Conservation (phyloP, 139 green algal genomes). For the Volvox reticuliferus region DNA sequence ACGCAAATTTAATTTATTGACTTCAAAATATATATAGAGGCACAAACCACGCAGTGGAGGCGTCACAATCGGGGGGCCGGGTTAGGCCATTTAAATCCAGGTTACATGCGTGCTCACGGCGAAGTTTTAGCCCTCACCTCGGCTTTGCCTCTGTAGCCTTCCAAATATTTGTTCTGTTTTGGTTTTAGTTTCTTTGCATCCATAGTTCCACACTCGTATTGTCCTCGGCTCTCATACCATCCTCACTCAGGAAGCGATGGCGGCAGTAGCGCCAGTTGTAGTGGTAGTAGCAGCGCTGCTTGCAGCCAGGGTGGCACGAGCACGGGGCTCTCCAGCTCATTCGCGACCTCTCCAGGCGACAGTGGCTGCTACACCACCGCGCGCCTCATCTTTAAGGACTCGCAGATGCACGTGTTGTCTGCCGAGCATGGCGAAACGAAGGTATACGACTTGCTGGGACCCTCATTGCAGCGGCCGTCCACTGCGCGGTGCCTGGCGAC, state of each 20-base stretch:
- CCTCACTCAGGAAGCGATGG: neutral
- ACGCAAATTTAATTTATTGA: no score
- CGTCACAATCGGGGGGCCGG: no score
- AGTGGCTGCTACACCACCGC: neutral
- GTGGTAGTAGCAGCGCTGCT: neutral
- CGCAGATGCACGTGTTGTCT: neutral
- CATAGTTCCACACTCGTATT: no score
- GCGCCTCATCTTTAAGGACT: neutral
- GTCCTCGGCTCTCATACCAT: no score
- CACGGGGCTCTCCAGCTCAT: neutral
- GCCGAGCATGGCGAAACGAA: neutral
- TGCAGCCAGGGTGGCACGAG: neutral
- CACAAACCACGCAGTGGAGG: no score
- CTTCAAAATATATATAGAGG: no score
- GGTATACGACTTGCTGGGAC: neutral
- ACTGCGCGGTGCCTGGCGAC: neutral
- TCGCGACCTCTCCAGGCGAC: neutral
- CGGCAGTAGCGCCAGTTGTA: constrained; percentile 4
- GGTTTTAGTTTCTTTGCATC: no score
- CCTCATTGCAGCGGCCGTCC: neutral
- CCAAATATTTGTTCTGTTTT: no score
- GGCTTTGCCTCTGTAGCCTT: no score
- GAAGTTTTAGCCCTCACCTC: no score
- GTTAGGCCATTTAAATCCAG: no score
- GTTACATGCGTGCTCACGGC: no score